These are phyloP conservation scores for Paratinospora sagittata DNA, from an alignment of 164 flowering plant genomes.

Conservation along the genomic window DNA sequence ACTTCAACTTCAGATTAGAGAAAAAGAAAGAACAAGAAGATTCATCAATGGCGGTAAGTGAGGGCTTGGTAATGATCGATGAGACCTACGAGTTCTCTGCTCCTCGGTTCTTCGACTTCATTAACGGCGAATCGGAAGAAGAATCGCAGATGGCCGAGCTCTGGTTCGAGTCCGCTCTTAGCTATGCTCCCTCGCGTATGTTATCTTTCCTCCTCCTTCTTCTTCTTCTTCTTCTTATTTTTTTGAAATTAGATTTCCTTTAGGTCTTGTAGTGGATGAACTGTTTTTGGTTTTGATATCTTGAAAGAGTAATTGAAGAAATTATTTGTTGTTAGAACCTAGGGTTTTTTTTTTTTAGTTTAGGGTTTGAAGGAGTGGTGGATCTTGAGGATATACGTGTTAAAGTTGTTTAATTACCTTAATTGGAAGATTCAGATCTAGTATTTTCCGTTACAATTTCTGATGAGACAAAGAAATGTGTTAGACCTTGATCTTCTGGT, in stretches of 20 bases:
- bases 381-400: not conserved
- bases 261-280: too few species aligned
- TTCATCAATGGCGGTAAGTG: constrained; percentile 10
- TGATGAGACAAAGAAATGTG: not conserved
- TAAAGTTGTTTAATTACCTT: not conserved
- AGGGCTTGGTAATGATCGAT: constrained; percentile 35
- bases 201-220: not conserved
- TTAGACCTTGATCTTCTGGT: constrained; percentile 7
- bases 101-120: constrained; percentile 69
- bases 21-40: not conserved
- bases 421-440: not conserved
- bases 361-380: constrained; percentile 1
- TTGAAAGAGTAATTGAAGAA: not conserved
- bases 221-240: constrained; percentile 1
- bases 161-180: constrained; percentile 67
- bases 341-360: not conserved
- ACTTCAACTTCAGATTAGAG: not conserved
- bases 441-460: not conserved
- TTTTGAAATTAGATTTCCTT: not conserved
- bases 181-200: constrained; percentile 88
- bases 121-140: constrained; percentile 53
- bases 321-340: not conserved
- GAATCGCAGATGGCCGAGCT: constrained; percentile 56
- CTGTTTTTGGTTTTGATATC: not conserved
- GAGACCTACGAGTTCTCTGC: constrained; percentile 79